Percentiles rank a stretch among this genome's conserved stretches.
Conservation (phyloP, 2,329 filamentous ascomycete species). For the Fusarium bulbicola region DNA sequence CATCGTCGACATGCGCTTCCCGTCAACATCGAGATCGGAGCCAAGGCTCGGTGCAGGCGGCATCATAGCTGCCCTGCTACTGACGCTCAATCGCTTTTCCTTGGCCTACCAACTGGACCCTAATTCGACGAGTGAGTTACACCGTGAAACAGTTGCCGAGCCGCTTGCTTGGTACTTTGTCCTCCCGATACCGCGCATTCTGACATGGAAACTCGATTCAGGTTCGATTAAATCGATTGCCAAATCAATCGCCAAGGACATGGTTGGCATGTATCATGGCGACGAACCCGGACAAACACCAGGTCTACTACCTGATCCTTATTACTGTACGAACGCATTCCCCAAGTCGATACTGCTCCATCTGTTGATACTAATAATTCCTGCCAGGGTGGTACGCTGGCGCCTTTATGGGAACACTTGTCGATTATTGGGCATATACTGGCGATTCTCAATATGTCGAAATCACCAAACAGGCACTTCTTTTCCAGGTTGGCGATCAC, state of each 20-base stretch:
- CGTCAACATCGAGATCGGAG: conserved; percentile 10
- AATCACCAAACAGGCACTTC: conserved; percentile 71
- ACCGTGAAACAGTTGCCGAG: not conserved
- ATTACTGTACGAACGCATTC: conserved; percentile 59
- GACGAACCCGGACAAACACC: conserved; percentile 60
- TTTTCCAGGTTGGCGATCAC: conserved; percentile 77
- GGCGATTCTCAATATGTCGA: conserved; percentile 77
- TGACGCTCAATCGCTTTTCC: conserved; percentile 39
- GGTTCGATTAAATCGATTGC: conserved; percentile 61
- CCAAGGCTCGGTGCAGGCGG: conserved; percentile 25
- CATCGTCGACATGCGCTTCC: conserved; percentile 35
- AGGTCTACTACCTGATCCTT: conserved; percentile 61
- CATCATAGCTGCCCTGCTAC: conserved; percentile 38
- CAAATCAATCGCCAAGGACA: conserved; percentile 60
- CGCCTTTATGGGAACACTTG: conserved; percentile 74
- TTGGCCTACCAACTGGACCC: conserved; percentile 50
- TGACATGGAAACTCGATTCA: conserved; percentile 38
- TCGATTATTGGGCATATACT: conserved; percentile 89
- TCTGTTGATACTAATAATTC: not conserved
- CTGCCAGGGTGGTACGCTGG: conserved; percentile 75
- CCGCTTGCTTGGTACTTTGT: not conserved
- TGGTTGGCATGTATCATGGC: conserved; percentile 56
- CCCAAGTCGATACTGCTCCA: not conserved
- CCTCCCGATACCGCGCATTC: not conserved
- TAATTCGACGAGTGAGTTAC: conserved; percentile 47